phyloP scores from a whole-genome alignment of 148 eudicot genomes.

The Spergularia bocconei region DNA sequence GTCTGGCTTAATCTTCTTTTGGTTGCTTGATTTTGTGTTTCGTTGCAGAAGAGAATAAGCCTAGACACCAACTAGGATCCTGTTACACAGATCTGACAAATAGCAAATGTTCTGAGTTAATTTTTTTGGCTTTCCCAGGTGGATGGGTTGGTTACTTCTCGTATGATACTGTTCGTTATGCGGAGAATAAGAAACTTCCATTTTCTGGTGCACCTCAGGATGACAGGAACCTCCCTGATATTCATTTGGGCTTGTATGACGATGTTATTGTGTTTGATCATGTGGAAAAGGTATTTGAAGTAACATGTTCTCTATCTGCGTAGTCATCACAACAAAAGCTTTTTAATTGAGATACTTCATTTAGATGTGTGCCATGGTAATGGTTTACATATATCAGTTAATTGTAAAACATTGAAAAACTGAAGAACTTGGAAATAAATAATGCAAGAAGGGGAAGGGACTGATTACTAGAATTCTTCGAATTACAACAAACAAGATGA shows the following conservation, averaged over 20 bases:
- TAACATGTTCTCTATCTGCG: conserved; percentile 3
- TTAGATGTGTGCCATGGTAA: background rate
- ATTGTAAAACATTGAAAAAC: background rate
- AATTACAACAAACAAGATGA: background rate
- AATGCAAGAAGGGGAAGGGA: background rate
- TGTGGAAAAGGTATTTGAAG: conserved; percentile 74
- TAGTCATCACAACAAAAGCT: background rate
- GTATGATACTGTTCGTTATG: conserved; percentile 94
- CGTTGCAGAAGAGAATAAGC: conserved; percentile 1
- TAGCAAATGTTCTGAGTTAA: conserved; percentile 10
- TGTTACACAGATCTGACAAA: background rate
- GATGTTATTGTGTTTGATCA: conserved; percentile 95
- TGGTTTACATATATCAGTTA: background rate
- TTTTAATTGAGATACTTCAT: background rate
- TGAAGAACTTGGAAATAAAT: background rate
- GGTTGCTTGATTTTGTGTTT: background rate
- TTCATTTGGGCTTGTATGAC: conserved; percentile 93
- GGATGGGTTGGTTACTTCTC: conserved; percentile 99
- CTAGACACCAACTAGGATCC: background rate
- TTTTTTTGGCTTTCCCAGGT: conserved; percentile 44
- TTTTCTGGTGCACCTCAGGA: conserved; percentile 80
- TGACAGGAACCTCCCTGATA: conserved; percentile 92
- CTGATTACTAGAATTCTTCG: background rate
- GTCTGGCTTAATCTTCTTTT: background rate
- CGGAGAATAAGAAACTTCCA: conserved; percentile 91